Base-by-base conservation (phyloP, 208 protist genomes). In the Phytomonas sp. region DNA sequence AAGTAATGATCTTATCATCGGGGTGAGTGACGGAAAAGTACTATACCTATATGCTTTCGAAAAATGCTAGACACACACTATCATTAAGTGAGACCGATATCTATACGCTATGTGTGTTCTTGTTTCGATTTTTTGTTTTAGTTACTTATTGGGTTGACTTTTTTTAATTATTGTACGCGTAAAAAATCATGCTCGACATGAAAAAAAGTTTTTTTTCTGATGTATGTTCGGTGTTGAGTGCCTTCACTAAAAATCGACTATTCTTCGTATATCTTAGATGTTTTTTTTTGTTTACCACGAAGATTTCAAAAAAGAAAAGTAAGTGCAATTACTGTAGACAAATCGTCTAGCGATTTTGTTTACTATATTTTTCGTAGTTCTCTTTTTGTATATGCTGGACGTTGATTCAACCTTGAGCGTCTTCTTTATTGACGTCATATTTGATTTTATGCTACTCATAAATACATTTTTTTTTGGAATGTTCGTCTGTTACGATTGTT, bases 261-360 rank as follows among this genome's bases (percentile, higher is more conserved):
- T 56, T 56, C 46, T 56, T 56, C 46, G 46, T 5, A 23, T 26
- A 56, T 5, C 23, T 7, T 56, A 43, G 32, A 60, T 68, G 43
- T 63, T n/a, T 63, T 63, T n/a, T 63, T 72, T 71, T 69, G 66
- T 8, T 68, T 46, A 31, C 43, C 31, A 66, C 13, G 53, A 28
- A 60, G 65, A 61, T 46, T 65, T 43, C 26, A 72, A 67, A 72
- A 43, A 66, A 76, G 11, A 34, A 72, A 46, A 76, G 11, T 26
- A 72, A 46, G 71, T 53, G 6, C 31, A 29, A 43, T 40, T 66
- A 43, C 29, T 69, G 46, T 26, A 66, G 43, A 60, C 28, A 59
- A n/a, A 37, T 72, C 67, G 60, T 64, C 34, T 70, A 34, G 68
- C 32, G 13, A 36, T 61, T 30, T 67, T 29, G 59, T 67, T 72